Evolutionary conservation across 208 protist genomes (phyloP).

Genomic region (Leishmania martiniquensis): DNA sequence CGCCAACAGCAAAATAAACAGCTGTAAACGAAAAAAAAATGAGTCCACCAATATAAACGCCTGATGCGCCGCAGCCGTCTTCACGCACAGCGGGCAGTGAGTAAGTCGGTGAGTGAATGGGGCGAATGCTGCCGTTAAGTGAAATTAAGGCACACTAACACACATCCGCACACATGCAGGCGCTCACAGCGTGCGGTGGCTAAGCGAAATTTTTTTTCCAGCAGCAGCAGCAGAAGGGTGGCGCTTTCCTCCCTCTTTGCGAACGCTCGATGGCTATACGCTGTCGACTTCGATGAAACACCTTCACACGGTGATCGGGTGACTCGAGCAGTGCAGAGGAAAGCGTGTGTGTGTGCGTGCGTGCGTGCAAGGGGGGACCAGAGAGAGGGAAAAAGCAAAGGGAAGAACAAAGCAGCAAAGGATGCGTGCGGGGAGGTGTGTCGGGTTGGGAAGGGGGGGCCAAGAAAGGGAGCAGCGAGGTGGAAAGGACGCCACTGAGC

Average conservation of each 20-base stretch:
- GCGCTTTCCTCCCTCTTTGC: neutral
- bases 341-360: neutral
- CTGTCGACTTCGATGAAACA: neutral
- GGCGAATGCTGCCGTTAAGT: neutral
- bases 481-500: neutral
- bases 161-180: neutral
- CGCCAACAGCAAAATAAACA: too few relatives aligned
- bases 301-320: neutral
- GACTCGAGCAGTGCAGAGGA: neutral
- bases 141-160: neutral
- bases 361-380: too few relatives aligned
- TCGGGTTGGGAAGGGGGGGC: neutral
- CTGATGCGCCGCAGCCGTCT: too few relatives aligned
- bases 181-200: neutral
- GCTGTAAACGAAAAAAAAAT: too few relatives aligned
- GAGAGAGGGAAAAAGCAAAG: neutral
- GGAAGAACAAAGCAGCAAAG: neutral
- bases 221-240: neutral
- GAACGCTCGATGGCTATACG: neutral
- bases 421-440: too few relatives aligned
- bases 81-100: too few relatives aligned
- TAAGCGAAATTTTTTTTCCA: too few relatives aligned
- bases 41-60: too few relatives aligned
- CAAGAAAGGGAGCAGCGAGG: neutral
- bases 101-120: neutral